Conservation (phyloP, 352 stramenopile species). For the Phytophthora aleatoria region DNA sequence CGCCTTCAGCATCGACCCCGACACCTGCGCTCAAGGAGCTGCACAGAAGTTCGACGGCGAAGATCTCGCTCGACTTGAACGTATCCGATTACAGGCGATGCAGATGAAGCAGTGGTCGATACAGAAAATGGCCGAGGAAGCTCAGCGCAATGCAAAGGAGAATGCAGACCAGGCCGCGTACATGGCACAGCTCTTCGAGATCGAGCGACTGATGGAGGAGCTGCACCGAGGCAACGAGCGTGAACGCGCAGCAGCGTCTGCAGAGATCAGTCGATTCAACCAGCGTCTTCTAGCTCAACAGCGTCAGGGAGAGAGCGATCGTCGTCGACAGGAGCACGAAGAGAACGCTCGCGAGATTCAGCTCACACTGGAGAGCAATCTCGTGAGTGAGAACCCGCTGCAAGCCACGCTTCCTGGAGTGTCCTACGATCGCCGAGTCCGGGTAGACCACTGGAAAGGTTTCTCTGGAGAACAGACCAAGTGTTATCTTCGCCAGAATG, state of each 20-base stretch:
- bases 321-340: conserved; percentile 50
- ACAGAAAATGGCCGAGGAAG: conserved; percentile 57
- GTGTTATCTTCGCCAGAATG: conserved; percentile 58
- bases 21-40: conserved; percentile 53
- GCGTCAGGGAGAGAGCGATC: conserved; percentile 39
- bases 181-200: conserved; percentile 53
- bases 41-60: conserved; percentile 79
- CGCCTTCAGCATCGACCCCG: conserved; percentile 51
- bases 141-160: conserved; percentile 44
- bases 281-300: conserved; percentile 51
- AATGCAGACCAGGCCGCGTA: conserved; percentile 47
- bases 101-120: conserved; percentile 76
- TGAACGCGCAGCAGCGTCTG: conserved; percentile 48
- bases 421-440: conserved; percentile 57
- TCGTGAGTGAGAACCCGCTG: conserved; percentile 74
- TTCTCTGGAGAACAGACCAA: conserved; percentile 68
- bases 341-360: conserved; percentile 64
- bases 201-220: conserved; percentile 59
- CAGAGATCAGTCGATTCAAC: conserved; percentile 65
- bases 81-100: conserved; percentile 62
- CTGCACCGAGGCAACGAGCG: conserved; percentile 62
- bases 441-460: conserved; percentile 84
- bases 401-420: conserved; percentile 50
- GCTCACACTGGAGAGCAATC: conserved; percentile 58
- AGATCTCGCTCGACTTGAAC: conserved; percentile 58